Base-by-base conservation (phyloP, 2,329 filamentous ascomycete genomes). In the Chaetomiaceae sp. region DNA sequence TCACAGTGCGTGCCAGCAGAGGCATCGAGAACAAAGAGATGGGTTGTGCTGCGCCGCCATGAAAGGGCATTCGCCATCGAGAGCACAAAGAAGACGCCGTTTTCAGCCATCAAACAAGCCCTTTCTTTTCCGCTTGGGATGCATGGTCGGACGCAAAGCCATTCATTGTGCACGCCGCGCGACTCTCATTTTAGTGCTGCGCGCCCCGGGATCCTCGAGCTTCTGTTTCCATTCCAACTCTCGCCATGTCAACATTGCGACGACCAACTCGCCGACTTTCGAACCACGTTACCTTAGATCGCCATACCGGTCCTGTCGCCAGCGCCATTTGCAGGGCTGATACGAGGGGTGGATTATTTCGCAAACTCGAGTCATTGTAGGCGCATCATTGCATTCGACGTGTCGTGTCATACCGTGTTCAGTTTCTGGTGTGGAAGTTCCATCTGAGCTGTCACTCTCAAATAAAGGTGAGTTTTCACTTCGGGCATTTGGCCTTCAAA, bases 51-150 rank as follows among this genome's bases (percentile, higher is more conserved):
- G 44, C 57, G 36, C 42, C 43, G 53, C 48, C 48, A 55, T 58
- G 53, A 61, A 59, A 56, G 58, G 27, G 23, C 15, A 40, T 6
- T 34, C 34, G 39, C 20, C 25, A n/a, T 48, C 42, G 27, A 38
- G n/a, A 37, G 25, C 33, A 55, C 56, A 61, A 61, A 60, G 57
- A 50, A 47, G 11, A 43, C 49, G 56, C 61, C 61, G 61, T 60
- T 62, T 63, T 61, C 60, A 57, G 55, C 31, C 33, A 53, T n/a
- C 20, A 50, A 53, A 62, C 60, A 61, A 63, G 51, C 38, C 34
- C 60, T 53, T 63, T 60, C 52, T 60, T 58, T n/a, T 58, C 57
- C 43, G 57, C 49, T 59, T 57, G 55, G 54, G 57, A 59, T 59
- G 56, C 51, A 47, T 45, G 31, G 33, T 17, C 15, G 17, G 38